Evolutionary conservation across 225 moss, liverwort and hornwort species (phyloP).

Genomic region (Bryum argenteum): DNA sequence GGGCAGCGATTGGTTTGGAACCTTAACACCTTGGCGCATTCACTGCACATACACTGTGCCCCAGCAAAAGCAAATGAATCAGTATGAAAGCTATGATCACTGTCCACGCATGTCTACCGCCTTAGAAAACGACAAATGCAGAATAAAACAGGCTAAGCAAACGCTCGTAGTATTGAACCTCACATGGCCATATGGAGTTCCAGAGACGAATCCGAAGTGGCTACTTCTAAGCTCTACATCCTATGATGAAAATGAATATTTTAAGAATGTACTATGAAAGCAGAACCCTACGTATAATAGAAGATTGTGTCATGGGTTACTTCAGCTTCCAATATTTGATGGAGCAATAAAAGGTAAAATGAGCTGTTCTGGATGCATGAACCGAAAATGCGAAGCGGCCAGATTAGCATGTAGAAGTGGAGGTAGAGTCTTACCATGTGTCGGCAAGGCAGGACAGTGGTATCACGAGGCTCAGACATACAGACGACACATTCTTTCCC

Average conservation of each 20-base stretch:
- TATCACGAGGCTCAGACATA: slow-evolving; percentile 96
- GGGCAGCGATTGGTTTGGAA: slow-evolving; percentile 96
- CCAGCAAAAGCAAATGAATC: slow-evolving; percentile 12
- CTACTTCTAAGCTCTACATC: no score
- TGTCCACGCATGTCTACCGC: background rate
- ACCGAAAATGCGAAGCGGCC: background rate
- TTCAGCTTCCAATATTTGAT: no score
- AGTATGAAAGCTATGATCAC: slow-evolving; percentile 3
- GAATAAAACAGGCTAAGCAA: background rate
- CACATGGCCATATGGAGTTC: no score
- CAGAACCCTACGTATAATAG: no score
- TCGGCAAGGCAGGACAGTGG: slow-evolving; percentile 92
- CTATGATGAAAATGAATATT: no score
- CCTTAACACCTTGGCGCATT: slow-evolving; percentile 87
- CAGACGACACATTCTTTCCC: slow-evolving; percentile 98
- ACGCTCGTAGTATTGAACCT: no score
- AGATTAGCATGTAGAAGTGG: background rate
- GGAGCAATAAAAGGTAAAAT: no score
- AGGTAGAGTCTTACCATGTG: slow-evolving; percentile 74
- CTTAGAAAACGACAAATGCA: background rate
- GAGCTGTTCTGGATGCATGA: no score
- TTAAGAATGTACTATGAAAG: no score
- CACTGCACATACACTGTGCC: slow-evolving; percentile 94
- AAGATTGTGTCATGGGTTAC: no score
- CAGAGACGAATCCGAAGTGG: no score